Percentiles rank a stretch among this genome's conserved stretches.
Evolutionary conservation across 2,329 filamentous ascomycete genomes (phyloP).

Genomic region (Plectosphaerella plurivora): DNA sequence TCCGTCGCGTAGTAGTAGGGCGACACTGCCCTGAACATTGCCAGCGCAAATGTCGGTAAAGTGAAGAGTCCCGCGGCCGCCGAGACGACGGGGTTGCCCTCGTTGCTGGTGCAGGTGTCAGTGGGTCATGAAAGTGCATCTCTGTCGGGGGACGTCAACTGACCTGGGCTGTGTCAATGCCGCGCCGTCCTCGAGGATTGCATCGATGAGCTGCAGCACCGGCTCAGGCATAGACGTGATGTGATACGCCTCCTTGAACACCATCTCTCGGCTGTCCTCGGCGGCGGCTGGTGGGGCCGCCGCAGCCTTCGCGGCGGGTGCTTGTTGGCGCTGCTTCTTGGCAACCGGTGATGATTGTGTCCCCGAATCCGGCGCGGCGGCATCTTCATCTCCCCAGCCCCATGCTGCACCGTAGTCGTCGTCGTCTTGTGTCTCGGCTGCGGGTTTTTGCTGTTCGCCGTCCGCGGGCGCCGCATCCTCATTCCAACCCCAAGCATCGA

Average conservation of each 20-base stretch:
- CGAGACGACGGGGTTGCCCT: slow-evolving; percentile 56
- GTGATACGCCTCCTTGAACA: slow-evolving; percentile 79
- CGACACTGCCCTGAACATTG: slow-evolving; percentile 76
- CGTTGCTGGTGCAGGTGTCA: slow-evolving; percentile 22
- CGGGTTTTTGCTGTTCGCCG: slow-evolving; percentile 19
- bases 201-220: slow-evolving; percentile 62
- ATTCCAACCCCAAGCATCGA: slow-evolving; percentile 82
- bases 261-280: slow-evolving; percentile 57
- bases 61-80: slow-evolving; percentile 67
- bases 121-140: background rate
- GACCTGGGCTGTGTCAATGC: slow-evolving; percentile 50
- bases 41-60: slow-evolving; percentile 67
- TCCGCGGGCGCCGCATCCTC: slow-evolving; percentile 52
- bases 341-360: slow-evolving; percentile 13
- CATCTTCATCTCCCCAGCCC: slow-evolving; percentile 78
- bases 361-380: slow-evolving; percentile 20
- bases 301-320: background rate
- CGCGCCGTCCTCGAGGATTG: slow-evolving; percentile 57
- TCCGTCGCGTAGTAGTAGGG: slow-evolving; percentile 67
- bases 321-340: slow-evolving; percentile 2
- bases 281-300: slow-evolving; percentile 12
- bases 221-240: slow-evolving; percentile 83
- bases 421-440: slow-evolving; percentile 25
- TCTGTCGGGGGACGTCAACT: slow-evolving; percentile 12
- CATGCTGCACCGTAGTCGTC: slow-evolving; percentile 64